Evolutionary conservation across 768 basidiomycete species (phyloP), one percentile per base, ranked within the genome.

Genomic region (Gloeophyllum trabeum): DNA sequence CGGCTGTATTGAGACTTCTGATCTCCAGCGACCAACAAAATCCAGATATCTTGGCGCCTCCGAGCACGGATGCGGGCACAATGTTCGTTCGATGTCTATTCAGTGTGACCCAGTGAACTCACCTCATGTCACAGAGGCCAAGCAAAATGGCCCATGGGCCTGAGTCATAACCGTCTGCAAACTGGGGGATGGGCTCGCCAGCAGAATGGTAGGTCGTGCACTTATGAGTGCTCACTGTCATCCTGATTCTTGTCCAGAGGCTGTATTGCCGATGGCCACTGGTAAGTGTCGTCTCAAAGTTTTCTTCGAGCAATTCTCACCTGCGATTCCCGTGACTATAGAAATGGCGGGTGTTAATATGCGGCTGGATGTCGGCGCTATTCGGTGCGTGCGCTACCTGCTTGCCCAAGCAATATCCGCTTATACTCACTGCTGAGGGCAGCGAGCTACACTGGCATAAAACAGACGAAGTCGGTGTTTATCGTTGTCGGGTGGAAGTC

Each of bases 161-260:
- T 76, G 32, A 75, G 73, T 42, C 70, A 70, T 50, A 76, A 74
- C 46, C 67, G 73, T n/a, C 53, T 79, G 13, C 68, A 70, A 44
- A 66, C 65, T 0, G 76, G 76, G 10, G 76, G 76, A 1, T 79
- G 76, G 76, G 72, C 74, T 21, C 64, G 76, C 32, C 66, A 76
- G 48, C 63, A 76, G 54, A 75, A 75, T 42, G 51, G 73, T 71
- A 38, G 12, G 64, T 40, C 19, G 22, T 1, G 18, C 38, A 12
- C 24, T 38, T 20, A 28, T 22, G 35, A 7, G 28, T 37, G 19
- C 49, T n/a, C 41, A 39, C 28, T 30, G 28, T 7, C 28, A 7
- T 30, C 28, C n/a, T 19, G 35, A 28, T 13, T 22, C 35, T 21
- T 24, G 23, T 46, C 13, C 40, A 75, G 74, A 62, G 41, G 56